Evolutionary conservation across 2,329 filamentous ascomycete genomes (phyloP).

Genomic region (Penicillium janthinellum): DNA sequence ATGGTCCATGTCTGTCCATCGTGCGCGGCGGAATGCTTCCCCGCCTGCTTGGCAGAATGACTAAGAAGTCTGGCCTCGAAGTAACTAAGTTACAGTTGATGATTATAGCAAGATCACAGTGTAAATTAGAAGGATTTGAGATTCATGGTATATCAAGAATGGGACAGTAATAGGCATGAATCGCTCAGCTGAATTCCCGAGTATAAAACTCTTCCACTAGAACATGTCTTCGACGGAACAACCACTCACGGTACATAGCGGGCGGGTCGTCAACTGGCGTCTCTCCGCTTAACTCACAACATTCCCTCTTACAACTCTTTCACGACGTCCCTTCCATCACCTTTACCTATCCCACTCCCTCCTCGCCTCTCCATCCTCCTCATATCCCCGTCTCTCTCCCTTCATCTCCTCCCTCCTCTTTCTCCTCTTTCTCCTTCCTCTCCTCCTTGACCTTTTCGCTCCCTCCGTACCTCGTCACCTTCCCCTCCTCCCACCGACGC

Average conservation of each 20-base stretch:
- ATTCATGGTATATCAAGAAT: background rate
- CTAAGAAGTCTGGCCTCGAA: background rate
- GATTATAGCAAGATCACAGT: background rate
- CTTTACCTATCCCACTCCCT: slow-evolving; percentile 13
- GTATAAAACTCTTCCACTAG: background rate
- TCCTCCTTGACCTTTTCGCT: slow-evolving; percentile 14
- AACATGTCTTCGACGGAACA: background rate
- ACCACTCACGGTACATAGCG: background rate
- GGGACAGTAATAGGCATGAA: background rate
- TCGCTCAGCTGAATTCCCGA: background rate
- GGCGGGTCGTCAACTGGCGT: slow-evolving; percentile 12
- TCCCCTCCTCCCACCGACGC: slow-evolving; percentile 18
- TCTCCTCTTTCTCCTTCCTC: slow-evolving; percentile 16
- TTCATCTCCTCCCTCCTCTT: slow-evolving; percentile 24
- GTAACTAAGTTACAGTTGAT: too few species aligned
- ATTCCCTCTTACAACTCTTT: slow-evolving; percentile 24
- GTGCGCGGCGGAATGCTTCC: background rate
- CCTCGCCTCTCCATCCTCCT: slow-evolving; percentile 21
- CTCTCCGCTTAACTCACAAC: slow-evolving; percentile 29
- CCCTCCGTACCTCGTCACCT: slow-evolving; percentile 16
- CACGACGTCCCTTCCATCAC: slow-evolving; percentile 16
- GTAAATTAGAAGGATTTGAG: slow-evolving; percentile 10
- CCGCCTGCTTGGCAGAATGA: background rate
- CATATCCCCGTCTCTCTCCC: slow-evolving; percentile 23
- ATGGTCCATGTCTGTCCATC: background rate